These are phyloP conservation scores for Stenogyne calaminthoides DNA, from an alignment of 305 asterid genomes.

Conservation along the genomic window DNA sequence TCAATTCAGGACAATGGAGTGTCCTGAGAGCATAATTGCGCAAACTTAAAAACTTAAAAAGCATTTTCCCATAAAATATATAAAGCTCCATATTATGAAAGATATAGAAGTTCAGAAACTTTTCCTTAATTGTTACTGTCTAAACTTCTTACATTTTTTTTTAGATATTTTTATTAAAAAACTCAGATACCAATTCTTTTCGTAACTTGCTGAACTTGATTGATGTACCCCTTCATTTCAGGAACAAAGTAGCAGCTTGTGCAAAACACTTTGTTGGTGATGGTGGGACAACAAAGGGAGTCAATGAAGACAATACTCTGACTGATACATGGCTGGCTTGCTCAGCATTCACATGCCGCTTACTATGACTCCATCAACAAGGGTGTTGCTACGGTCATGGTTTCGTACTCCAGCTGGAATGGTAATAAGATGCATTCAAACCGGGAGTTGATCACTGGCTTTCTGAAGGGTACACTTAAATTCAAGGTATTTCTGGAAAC, in stretches of 20 bases:
- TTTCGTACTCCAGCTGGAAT: constrained; percentile 89
- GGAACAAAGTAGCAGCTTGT: constrained; percentile 89
- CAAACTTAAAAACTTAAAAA: no score
- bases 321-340: constrained; percentile 62
- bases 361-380: constrained; percentile 66
- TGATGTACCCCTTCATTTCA: constrained; percentile 26
- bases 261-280: constrained; percentile 94
- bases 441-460: constrained; percentile 66
- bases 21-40: no score
- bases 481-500: constrained; percentile 61
- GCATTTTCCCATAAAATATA: neutral
- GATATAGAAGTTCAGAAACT: neutral
- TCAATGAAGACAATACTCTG: constrained; percentile 69
- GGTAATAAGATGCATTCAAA: constrained; percentile 80
- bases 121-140: neutral
- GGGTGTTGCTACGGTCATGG: constrained; percentile 81
- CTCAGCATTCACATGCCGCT: constrained; percentile 89
- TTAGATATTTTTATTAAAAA: constrained; percentile 4
- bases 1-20: no score
- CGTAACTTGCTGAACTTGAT: no score
- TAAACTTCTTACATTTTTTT: constrained; percentile 5
- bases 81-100: neutral
- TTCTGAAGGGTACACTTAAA: constrained; percentile 70
- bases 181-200: neutral
- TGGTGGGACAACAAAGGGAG: constrained; percentile 79